A percentile compares a stretch with the other conserved stretches of the same genome.
These are phyloP conservation scores for Cucurbita argyrosperma DNA, from an alignment of 306 rosid genomes.

Conservation along the genomic window DNA sequence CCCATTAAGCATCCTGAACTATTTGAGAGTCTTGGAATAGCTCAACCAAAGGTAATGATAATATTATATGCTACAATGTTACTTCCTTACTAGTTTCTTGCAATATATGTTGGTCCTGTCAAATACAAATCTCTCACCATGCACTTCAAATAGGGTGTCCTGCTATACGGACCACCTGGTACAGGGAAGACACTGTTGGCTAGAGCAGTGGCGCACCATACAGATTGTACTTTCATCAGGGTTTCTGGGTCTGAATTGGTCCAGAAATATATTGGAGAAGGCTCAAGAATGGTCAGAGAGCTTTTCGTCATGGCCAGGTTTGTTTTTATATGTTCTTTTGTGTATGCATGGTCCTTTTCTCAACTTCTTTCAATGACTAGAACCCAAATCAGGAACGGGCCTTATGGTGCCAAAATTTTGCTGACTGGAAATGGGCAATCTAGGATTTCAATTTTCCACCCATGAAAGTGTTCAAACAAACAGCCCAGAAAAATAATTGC, in stretches of 20 bases:
- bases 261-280: conserved; percentile 98
- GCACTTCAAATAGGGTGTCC: conserved; percentile 48
- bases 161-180: conserved; percentile 96
- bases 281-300: conserved; percentile 98
- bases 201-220: conserved; percentile 98
- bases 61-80: not conserved
- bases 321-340: conserved; percentile 12
- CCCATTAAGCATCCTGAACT: conserved; percentile 97
- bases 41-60: conserved; percentile 99
- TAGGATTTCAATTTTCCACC: not conserved
- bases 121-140: not conserved
- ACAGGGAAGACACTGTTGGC: conserved; percentile 97
- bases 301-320: conserved; percentile 99
- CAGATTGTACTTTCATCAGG: conserved; percentile 97
- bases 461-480: not conserved
- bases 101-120: not conserved
- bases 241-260: conserved; percentile 97
- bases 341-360: not conserved
- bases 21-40: conserved; percentile 99
- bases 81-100: not conserved
- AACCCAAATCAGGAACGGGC: not conserved
- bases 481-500: not conserved
- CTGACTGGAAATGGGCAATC: not conserved
- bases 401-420: not conserved
- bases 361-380: not conserved